Percentiles rank a stretch among this genome's conserved stretches.
These are phyloP conservation scores for Daldinia loculata DNA, from an alignment of 495 filamentous ascomycete genomes.

Conservation along the genomic window DNA sequence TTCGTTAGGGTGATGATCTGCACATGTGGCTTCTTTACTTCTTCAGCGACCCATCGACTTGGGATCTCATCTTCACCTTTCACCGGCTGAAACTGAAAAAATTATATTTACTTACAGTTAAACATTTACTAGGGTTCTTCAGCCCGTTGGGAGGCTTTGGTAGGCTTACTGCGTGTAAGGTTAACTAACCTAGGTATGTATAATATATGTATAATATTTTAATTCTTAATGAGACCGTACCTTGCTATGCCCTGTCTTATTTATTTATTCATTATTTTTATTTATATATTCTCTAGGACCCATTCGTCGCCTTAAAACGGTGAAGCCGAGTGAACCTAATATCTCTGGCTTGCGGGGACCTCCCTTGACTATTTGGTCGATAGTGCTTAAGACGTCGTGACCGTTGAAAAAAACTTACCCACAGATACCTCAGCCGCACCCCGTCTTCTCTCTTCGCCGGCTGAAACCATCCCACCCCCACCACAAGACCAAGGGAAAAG, in stretches of 20 bases:
- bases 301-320: conserved; percentile 30
- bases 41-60: conserved; percentile 25
- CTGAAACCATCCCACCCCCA: conserved; percentile 27
- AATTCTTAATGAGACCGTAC: no score
- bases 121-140: background rate
- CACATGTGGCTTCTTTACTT: conserved; percentile 22
- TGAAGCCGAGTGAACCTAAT: conserved; percentile 30
- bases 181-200: no score
- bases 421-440: conserved; percentile 33
- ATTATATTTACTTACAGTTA: background rate
- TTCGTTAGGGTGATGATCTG: conserved; percentile 34
- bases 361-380: conserved; percentile 7
- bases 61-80: conserved; percentile 31
- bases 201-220: no score
- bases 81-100: conserved; percentile 25
- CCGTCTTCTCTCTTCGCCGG: conserved; percentile 16
- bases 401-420: conserved; percentile 21
- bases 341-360: background rate
- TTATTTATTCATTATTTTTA: background rate
- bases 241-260: background rate
- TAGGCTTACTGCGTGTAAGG: background rate
- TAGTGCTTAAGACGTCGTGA: conserved; percentile 17
- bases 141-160: background rate
- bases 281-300: background rate
- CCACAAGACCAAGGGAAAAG: conserved; percentile 6